Evolutionary conservation across 441 rosid genomes (phyloP).

Genomic region (Raphanus hybrid): DNA sequence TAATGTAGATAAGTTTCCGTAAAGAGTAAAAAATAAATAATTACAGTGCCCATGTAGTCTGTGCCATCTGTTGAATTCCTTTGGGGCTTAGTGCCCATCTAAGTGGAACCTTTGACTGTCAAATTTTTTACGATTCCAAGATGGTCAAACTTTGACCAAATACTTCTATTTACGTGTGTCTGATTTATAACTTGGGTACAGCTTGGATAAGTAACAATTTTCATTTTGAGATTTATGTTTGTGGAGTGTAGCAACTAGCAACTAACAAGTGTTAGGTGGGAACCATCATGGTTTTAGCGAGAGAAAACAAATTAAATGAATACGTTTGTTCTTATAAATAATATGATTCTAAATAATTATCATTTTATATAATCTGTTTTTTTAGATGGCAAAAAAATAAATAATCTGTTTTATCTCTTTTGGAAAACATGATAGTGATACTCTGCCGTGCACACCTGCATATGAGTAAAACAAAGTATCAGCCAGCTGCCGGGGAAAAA

Average conservation of each 20-base stretch:
- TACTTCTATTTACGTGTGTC: conserved; percentile 32
- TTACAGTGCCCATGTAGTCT: conserved; percentile 35
- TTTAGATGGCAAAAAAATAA: too few relatives aligned
- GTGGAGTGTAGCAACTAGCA: conserved; percentile 24
- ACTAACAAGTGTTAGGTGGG: too few relatives aligned
- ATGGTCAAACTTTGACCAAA: conserved; percentile 40
- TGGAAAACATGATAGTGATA: neutral
- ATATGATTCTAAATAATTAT: neutral
- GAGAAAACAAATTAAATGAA: conserved; percentile 4
- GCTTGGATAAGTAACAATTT: conserved; percentile 28
- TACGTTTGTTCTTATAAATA: neutral
- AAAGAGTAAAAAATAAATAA: conserved; percentile 28
- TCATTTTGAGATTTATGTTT: neutral
- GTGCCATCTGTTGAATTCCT: conserved; percentile 31
- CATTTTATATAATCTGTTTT: too few relatives aligned
- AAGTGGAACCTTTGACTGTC: conserved; percentile 48
- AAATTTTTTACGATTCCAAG: conserved; percentile 30
- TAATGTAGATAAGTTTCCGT: conserved; percentile 20
- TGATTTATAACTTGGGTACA: conserved; percentile 31
- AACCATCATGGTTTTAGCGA: conserved; percentile 29
- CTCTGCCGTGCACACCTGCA: neutral
- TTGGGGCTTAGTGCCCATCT: conserved; percentile 46
- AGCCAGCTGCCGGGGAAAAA: conserved; percentile 13
- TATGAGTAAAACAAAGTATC: conserved; percentile 6
- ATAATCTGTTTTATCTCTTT: too few relatives aligned